Conservation (phyloP, 257 asterid species). For the Scutellaria baicalensis region DNA sequence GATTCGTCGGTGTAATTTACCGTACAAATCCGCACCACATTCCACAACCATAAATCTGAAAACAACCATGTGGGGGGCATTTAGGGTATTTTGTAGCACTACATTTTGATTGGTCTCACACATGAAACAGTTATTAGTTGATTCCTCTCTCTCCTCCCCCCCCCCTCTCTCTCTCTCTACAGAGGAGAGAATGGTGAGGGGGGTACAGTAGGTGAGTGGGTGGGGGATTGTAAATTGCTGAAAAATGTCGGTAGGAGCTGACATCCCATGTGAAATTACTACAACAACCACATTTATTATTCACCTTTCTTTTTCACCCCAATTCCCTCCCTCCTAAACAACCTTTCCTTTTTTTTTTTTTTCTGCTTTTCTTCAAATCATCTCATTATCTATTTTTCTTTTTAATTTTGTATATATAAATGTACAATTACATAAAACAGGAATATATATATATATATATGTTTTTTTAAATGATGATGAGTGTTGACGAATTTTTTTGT, state of each 20-base stretch:
- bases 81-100: constrained; percentile 4
- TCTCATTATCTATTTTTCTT: background rate
- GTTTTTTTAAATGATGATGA: background rate
- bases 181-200: background rate
- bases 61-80: background rate
- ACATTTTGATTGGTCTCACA: background rate
- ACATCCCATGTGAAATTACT: constrained; percentile 29
- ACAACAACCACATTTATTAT: constrained; percentile 1
- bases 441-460: too few relatives aligned
- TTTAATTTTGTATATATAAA: background rate
- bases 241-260: constrained; percentile 47
- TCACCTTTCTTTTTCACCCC: background rate
- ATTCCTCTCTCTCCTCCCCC: constrained; percentile 11
- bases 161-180: constrained; percentile 13
- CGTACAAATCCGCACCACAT: background rate
- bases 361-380: constrained; percentile 10
- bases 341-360: constrained; percentile 13
- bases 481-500: background rate
- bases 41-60: background rate
- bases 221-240: background rate
- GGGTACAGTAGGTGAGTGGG: constrained; percentile 2
- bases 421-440: background rate
- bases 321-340: constrained; percentile 5
- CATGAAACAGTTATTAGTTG: constrained; percentile 18
- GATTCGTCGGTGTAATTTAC: constrained; percentile 22